Conservation (phyloP, 768 basidiomycete genomes). For the Bullera alba region DNA sequence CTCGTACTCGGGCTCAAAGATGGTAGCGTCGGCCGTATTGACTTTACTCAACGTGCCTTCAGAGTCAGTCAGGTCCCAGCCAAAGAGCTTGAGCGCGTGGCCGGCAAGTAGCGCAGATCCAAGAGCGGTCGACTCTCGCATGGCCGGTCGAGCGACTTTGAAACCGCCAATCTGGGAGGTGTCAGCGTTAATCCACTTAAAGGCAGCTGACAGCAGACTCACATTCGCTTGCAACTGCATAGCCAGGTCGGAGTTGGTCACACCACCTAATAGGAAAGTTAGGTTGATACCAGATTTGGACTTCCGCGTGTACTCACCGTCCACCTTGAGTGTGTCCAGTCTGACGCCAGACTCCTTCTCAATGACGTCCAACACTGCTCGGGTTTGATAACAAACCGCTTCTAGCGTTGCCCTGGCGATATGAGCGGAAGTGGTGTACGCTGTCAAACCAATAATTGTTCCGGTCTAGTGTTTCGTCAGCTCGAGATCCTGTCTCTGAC, state of each 20-base stretch:
- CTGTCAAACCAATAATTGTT: slow-evolving; percentile 41
- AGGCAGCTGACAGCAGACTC: slow-evolving; percentile 4
- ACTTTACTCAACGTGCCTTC: slow-evolving; percentile 77
- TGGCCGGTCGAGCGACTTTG: slow-evolving; percentile 82
- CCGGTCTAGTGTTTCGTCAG: slow-evolving; percentile 17
- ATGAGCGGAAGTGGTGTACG: slow-evolving; percentile 60
- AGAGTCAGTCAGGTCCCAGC: slow-evolving; percentile 81
- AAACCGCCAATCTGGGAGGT: slow-evolving; percentile 72
- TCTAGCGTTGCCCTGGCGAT: slow-evolving; percentile 92
- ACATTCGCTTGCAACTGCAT: slow-evolving; percentile 47
- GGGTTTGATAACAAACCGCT: slow-evolving; percentile 92
- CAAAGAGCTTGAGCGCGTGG: slow-evolving; percentile 75
- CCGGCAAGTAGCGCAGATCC: slow-evolving; percentile 92
- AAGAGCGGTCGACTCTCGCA: slow-evolving; percentile 95
- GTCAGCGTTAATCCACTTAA: slow-evolving; percentile 46
- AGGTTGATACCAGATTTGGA: neutral
- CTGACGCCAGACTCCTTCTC: slow-evolving; percentile 71
- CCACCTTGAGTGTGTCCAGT: slow-evolving; percentile 81
- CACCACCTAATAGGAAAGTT: slow-evolving; percentile 8
- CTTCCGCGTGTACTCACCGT: slow-evolving; percentile 52
- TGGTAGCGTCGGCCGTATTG: slow-evolving; percentile 71
- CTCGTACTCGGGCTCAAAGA: slow-evolving; percentile 58
- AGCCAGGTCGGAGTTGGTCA: slow-evolving; percentile 50
- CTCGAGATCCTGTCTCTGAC: neutral
- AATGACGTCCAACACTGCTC: slow-evolving; percentile 93